Base-by-base conservation (phyloP, 768 basidiomycete species). In the Mycena filopes region DNA sequence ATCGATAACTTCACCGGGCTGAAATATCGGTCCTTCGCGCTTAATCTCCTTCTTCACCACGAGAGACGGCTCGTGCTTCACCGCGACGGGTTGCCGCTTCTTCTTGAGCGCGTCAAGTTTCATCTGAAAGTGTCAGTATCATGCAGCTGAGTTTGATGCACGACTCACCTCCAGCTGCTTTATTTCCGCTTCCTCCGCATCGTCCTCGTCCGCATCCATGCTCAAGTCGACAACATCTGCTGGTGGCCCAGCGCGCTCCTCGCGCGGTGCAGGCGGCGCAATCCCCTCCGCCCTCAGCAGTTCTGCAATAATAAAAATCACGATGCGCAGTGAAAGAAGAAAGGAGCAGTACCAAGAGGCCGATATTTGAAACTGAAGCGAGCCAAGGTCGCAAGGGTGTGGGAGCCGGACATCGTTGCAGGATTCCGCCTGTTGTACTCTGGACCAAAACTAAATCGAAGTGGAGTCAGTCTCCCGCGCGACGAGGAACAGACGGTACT, bases 21-120 rank as follows among this genome's bases (percentile, higher is more conserved):
- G 45, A 21, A 66, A 61, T 18, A 36, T 26, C 8, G 42, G 42
- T 2, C 20, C 42, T 21, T 60, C 63, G 7, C 38, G 38, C 45
- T 65, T 65, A 25, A 59, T 49, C 41, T 65, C 64, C 58, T 50
- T 60, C 58, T 65, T 65, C 13, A 65, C 58, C 6, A 42, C 36
- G 6, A 31, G 21, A 21, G 50, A 45, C 3, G 36, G 11, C 33
- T 66, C 64, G 23, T 25, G 26, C n/a, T 61, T 60, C 36, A 61
- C 54, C 20, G 21, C 43, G 25, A 42, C 59, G 5, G 20, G 26
- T 16, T 46, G 50, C 12, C 47, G n/a, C n/a, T 61, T 61, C 6
- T 66, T 60, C 63, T 61, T 56, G 21, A 66, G 10, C 7, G 25
- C 31, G 0, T 20, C 12, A 6, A 66, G 60, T 29, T 33, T 60